Conservation (phyloP, 345 rosid genomes). For the Salix arbutifolia region DNA sequence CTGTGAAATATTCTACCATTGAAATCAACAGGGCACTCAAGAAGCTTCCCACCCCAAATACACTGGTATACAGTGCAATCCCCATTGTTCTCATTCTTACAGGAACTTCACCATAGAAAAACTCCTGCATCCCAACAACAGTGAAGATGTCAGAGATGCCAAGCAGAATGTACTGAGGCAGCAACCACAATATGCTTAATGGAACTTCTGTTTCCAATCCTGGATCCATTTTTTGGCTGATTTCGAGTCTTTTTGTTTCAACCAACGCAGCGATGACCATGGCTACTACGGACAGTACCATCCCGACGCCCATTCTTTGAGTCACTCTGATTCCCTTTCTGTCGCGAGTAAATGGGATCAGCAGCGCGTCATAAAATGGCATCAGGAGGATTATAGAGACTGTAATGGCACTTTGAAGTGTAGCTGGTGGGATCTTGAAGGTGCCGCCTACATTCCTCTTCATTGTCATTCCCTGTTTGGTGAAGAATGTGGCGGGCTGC, state of each 20-base stretch:
- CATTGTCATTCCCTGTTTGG: slow-evolving; percentile 92
- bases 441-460: slow-evolving; percentile 56
- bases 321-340: slow-evolving; percentile 55
- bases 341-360: slow-evolving; percentile 52
- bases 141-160: slow-evolving; percentile 92
- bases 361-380: slow-evolving; percentile 67
- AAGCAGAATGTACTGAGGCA: slow-evolving; percentile 79
- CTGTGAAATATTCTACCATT: slow-evolving; percentile 45
- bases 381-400: slow-evolving; percentile 78
- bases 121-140: slow-evolving; percentile 97
- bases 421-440: slow-evolving; percentile 90
- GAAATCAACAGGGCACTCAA: slow-evolving; percentile 70
- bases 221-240: slow-evolving; percentile 25
- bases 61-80: slow-evolving; percentile 81
- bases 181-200: slow-evolving; percentile 70
- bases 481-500: slow-evolving; percentile 82
- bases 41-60: slow-evolving; percentile 92
- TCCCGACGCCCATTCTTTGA: slow-evolving; percentile 90
- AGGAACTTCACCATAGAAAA: slow-evolving; percentile 87
- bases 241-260: slow-evolving; percentile 57
- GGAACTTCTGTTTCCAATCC: slow-evolving; percentile 28
- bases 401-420: slow-evolving; percentile 82
- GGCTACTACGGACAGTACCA: slow-evolving; percentile 76
- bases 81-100: slow-evolving; percentile 85
- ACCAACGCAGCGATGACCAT: slow-evolving; percentile 79